phyloP scores from a whole-genome alignment of 805 yeast species.

The Nakazawaea pomicola region DNA sequence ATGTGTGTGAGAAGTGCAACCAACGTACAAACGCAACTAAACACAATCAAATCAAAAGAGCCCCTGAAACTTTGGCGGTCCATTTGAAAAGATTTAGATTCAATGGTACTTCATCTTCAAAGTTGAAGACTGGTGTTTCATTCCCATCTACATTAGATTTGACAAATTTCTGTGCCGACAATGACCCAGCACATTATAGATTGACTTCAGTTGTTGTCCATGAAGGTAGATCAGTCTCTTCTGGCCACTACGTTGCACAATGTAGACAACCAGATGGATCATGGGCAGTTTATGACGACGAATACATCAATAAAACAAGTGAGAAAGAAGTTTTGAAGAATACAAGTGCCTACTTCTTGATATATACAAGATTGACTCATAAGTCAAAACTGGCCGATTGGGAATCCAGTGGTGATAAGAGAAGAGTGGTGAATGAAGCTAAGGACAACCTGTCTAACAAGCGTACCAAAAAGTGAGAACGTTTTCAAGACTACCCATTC shows the following conservation, averaged over 20 bases:
- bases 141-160: conserved; percentile 78
- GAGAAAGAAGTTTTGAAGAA: conserved; percentile 75
- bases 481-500: not conserved
- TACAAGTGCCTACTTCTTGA: conserved; percentile 84
- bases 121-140: conserved; percentile 80
- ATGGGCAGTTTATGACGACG: conserved; percentile 96
- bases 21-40: conserved; percentile 73
- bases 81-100: conserved; percentile 91
- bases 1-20: conserved; percentile 84
- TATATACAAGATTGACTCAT: conserved; percentile 75
- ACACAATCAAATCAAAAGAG: conserved; percentile 63
- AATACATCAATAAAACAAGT: conserved; percentile 66
- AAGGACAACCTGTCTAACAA: not conserved
- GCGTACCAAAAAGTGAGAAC: not conserved
- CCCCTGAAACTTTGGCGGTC: conserved; percentile 84
- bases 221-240: conserved; percentile 86
- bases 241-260: conserved; percentile 91
- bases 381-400: conserved; percentile 26
- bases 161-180: conserved; percentile 50
- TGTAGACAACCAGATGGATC: conserved; percentile 88
- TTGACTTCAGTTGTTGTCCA: conserved; percentile 84
- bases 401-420: not conserved
- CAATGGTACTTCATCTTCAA: conserved; percentile 68
- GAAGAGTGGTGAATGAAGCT: not conserved
- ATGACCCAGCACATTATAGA: conserved; percentile 56